Percentiles rank a stretch among this genome's conserved stretches.
Conservation (phyloP, 192 early-diverging fungal genomes). For the Rhizophlyctis rosea region DNA sequence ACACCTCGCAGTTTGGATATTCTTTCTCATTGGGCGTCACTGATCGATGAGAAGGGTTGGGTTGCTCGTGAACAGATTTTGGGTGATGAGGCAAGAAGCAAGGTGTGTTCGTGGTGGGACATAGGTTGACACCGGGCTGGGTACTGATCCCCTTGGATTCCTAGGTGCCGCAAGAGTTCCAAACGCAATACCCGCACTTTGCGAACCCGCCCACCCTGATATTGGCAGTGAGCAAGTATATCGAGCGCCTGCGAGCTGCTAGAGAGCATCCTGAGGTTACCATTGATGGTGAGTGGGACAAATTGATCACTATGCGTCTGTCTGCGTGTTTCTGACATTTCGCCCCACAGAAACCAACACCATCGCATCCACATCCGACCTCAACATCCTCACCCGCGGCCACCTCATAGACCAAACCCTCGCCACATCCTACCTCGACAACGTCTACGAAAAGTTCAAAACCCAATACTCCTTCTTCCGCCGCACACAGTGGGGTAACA, state of each 20-base stretch:
- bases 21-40: constrained; percentile 70
- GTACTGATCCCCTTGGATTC: neutral
- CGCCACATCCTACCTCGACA: constrained; percentile 25
- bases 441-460: constrained; percentile 62
- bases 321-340: no score
- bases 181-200: constrained; percentile 86
- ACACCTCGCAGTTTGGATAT: constrained; percentile 63
- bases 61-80: constrained; percentile 93
- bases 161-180: constrained; percentile 79
- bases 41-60: constrained; percentile 84
- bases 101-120: constrained; percentile 32
- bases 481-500: constrained; percentile 70
- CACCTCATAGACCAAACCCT: constrained; percentile 7
- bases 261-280: neutral
- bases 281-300: no score
- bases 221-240: constrained; percentile 62
- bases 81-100: constrained; percentile 87
- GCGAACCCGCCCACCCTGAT: constrained; percentile 90
- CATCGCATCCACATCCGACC: neutral
- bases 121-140: neutral
- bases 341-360: neutral
- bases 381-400: constrained; percentile 4
- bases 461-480: constrained; percentile 78
- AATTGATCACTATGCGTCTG: no score
- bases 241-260: constrained; percentile 46